These are phyloP conservation scores for Oryza punctata DNA, from an alignment of 176 grass and related monocot genomes.

Conservation along the genomic window DNA sequence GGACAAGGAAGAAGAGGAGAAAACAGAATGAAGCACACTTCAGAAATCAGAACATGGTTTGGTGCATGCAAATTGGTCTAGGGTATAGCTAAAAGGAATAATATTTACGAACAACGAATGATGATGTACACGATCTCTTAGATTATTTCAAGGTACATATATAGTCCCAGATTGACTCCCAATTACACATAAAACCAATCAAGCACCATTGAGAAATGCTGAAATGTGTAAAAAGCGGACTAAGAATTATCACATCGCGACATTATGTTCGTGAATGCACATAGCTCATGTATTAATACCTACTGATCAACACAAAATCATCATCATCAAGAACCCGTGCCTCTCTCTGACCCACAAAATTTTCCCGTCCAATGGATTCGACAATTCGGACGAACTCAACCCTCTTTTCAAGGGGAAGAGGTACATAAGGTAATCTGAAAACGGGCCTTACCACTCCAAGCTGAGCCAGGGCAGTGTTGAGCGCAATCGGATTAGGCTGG, in stretches of 20 bases:
- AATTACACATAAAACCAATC: background rate
- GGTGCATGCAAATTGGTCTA: background rate
- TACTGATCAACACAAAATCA: conserved; percentile 73
- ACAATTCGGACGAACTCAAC: conserved; percentile 74
- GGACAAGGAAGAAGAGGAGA: conserved; percentile 64
- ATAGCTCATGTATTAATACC: conserved; percentile 49
- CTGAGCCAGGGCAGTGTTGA: conserved; percentile 85
- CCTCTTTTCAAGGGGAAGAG: conserved; percentile 68
- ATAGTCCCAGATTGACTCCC: background rate
- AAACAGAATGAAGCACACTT: conserved; percentile 19
- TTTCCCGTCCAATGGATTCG: conserved; percentile 61
- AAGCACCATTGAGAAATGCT: background rate
- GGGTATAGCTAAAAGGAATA: background rate
- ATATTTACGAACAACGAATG: background rate
- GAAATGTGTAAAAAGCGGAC: conserved; percentile 13
- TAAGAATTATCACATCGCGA: background rate
- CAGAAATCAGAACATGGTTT: background rate
- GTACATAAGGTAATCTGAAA: conserved; percentile 80
- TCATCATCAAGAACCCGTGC: conserved; percentile 66
- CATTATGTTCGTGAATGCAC: background rate
- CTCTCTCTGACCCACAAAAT: conserved; percentile 76
- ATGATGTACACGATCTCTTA: conserved; percentile 2
- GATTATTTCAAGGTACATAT: too few species aligned
- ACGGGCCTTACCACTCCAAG: conserved; percentile 66
- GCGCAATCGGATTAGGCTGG: conserved; percentile 70